phyloP scores from a whole-genome alignment of 2,329 filamentous ascomycete species.

The Penicillium sp. region DNA sequence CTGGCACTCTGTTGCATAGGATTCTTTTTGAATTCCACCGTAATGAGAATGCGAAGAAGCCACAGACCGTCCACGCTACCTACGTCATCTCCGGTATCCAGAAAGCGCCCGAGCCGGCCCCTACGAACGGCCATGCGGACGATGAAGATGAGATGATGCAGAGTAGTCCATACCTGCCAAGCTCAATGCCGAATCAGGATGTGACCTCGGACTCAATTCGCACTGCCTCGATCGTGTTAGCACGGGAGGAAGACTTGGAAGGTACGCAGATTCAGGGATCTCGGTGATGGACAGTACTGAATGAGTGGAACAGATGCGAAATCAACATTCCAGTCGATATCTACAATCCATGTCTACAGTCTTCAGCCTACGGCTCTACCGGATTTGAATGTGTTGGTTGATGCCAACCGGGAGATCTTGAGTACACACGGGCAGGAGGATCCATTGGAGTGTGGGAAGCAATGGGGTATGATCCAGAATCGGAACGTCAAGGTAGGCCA shows the following conservation, averaged over 20 bases:
- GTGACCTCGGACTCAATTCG: slow-evolving; percentile 44
- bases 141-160: slow-evolving; percentile 58
- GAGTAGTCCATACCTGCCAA: slow-evolving; percentile 58
- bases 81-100: slow-evolving; percentile 73
- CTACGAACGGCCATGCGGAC: slow-evolving; percentile 43
- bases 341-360: slow-evolving; percentile 80
- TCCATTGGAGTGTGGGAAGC: slow-evolving; percentile 49
- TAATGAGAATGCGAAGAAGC: slow-evolving; percentile 64
- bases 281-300: not conserved
- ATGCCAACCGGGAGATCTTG: slow-evolving; percentile 57
- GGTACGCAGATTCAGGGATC: slow-evolving; percentile 36
- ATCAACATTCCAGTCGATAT: slow-evolving; percentile 60
- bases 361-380: slow-evolving; percentile 62
- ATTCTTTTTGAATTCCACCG: slow-evolving; percentile 82
- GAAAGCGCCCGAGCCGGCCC: slow-evolving; percentile 29
- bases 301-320: slow-evolving; percentile 49
- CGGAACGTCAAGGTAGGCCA: slow-evolving; percentile 50
- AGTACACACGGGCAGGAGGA: slow-evolving; percentile 52
- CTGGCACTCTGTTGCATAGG: slow-evolving; percentile 38
- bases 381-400: slow-evolving; percentile 62
- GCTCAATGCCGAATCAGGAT: slow-evolving; percentile 53
- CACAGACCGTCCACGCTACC: slow-evolving; percentile 75
- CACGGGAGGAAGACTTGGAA: slow-evolving; percentile 63
- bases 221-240: slow-evolving; percentile 56
- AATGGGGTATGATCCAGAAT: slow-evolving; percentile 69